Base-by-base conservation (phyloP, 805 yeast species). In the Yarrowia sp. region DNA sequence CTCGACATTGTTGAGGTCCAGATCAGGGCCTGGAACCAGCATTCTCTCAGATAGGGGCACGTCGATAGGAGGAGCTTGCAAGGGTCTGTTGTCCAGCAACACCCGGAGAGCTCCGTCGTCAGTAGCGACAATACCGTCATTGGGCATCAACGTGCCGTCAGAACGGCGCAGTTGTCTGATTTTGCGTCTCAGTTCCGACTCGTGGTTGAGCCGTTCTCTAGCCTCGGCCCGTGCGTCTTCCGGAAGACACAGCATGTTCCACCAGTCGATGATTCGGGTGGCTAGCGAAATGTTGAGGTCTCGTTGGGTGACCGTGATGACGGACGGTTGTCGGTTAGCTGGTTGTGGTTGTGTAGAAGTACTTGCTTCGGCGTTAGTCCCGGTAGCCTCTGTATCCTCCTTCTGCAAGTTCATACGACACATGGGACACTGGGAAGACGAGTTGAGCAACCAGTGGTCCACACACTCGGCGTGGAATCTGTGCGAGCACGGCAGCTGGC, bases 171-270 rank as follows among this genome's bases (percentile, higher is more conserved):
- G 17, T 4, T 6, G 51, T 30, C 41, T 17, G 21, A 58, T 41
- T 30, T 41, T 41, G n/a, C 51, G 63, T 10, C 63, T 12, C 8
- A 58, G 63, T 14, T 58, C 63, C 9, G 63, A 58, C 21, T 58
- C 63, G 17, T 36, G 49, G 38, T 58, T 41, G 51, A 58, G 63
- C 2, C 51, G 51, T 11, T 41, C 63, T 30, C 63, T 17, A 3
- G 63, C 63, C 22, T 58, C 63, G 11, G 22, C 40, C 12, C 63
- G 28, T 0, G 63, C 63, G 21, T 58, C 63, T 30, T 41, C 51
- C 2, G 63, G 63, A 4, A 58, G 33, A 21, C 63, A 58, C 30
- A 43, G 32, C 63, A 58, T 58, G 63, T 40, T 58, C 63, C 63
- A 58, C 63, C 63, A 58, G 51, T 58, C 63, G 51, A 58, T 30